Base-by-base conservation (phyloP, 495 filamentous ascomycete species). In the Annulohypoxylon stygium region DNA sequence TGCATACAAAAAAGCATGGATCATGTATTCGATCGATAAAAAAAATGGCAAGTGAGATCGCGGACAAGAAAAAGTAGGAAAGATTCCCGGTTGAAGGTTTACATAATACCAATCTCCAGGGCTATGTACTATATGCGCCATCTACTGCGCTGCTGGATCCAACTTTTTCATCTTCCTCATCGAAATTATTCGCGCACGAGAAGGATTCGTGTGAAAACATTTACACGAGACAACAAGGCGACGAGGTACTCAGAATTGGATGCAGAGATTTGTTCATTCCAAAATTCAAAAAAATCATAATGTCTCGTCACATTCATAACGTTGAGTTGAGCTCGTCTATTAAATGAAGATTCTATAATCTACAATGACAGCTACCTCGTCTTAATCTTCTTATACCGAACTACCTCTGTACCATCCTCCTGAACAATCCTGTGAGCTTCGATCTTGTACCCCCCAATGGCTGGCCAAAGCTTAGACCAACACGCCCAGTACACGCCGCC, bases 401-500 rank as follows among this genome's bases (percentile, higher is more conserved):
- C 77, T 37, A 83, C 80, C 71, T 85, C 85, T 0, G 64, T 79
- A 0, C 83, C 85, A 8, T 80, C 77, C 12, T 82, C 81, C 34
- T 81, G 76, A 18, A 84, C 57, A 48, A 72, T 68, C 55, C 78
- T 78, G 39, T 83, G 80, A 5, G 76, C 78, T 11, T 82, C 80
- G 23, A 87, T 77, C 59, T 75, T 81, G 65, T 87, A 86, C 10
- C 84, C 85, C 3, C 83, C 80, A 47, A 85, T 64, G 20, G 75
- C 78, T 16, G 85, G 85, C 78, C 81, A 79, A 8, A 85, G 45
- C 63, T 81, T 81, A 0, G 83, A 82, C 85, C 84, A 87, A 12
- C 84, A 61, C 7, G 79, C 66, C 86, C 86, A 88, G 65, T 88
- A 88, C 6, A 87, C 73, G 0, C 55, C 84, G 3, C 86, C 86